A percentile compares a stretch with the other conserved stretches of the same genome.
phyloP scores from a whole-genome alignment of 306 rosid genomes.

The Arachis hypogaea region DNA sequence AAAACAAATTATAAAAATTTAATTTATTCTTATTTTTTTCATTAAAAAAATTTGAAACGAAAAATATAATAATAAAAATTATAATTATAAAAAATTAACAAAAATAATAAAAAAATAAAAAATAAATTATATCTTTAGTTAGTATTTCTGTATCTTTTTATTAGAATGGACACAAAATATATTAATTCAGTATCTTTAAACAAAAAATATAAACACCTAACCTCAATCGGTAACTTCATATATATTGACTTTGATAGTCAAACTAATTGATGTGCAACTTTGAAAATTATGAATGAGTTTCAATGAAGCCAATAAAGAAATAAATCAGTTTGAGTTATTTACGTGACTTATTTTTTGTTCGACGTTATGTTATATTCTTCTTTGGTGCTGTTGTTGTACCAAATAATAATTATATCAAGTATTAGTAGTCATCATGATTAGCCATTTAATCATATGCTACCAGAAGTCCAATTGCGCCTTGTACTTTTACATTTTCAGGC shows the following conservation, averaged over 20 bases:
- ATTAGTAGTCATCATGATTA: constrained; percentile 30
- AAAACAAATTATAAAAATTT: too few species aligned
- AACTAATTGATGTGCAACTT: constrained; percentile 8
- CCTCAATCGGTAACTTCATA: too few species aligned
- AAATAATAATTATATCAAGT: background rate
- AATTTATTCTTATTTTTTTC: too few species aligned
- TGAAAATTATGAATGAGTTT: background rate
- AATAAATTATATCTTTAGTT: too few species aligned
- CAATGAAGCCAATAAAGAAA: constrained; percentile 8
- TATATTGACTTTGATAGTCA: background rate
- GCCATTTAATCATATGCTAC: constrained; percentile 13
- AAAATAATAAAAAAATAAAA: too few species aligned
- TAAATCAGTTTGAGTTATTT: background rate
- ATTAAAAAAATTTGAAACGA: too few species aligned
- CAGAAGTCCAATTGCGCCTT: background rate
- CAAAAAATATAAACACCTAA: too few species aligned
- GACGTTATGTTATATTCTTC: background rate
- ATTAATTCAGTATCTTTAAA: too few species aligned
- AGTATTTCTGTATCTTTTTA: too few species aligned
- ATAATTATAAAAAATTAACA: too few species aligned
- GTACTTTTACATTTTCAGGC: constrained; percentile 32
- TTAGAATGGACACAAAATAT: too few species aligned
- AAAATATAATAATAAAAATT: too few species aligned
- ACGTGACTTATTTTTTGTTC: background rate
- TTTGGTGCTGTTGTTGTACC: constrained; percentile 14